These are phyloP conservation scores for Chaetoceros tenuissimus DNA, from an alignment of 108 stramenopile species.

Conservation along the genomic window DNA sequence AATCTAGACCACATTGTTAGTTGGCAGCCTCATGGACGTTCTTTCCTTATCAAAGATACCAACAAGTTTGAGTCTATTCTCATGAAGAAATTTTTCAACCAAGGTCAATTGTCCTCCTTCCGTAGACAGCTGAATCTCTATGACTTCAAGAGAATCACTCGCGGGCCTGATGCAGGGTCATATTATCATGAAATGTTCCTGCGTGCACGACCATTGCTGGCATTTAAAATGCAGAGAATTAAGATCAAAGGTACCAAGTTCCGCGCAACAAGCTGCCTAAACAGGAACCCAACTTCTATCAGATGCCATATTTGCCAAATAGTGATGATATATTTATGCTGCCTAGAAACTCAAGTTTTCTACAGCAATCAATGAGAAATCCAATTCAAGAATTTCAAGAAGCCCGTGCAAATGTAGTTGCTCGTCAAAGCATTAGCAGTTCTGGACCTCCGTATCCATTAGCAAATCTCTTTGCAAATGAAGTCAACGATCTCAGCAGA, in stretches of 20 bases:
- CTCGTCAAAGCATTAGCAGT: too few relatives aligned
- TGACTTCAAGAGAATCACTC: constrained; percentile 40
- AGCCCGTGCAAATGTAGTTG: too few relatives aligned
- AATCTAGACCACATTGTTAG: constrained; percentile 49
- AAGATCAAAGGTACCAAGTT: constrained; percentile 74
- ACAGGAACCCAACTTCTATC: constrained; percentile 64
- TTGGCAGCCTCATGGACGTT: constrained; percentile 54
- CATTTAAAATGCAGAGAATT: constrained; percentile 36
- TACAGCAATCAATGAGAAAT: too few relatives aligned
- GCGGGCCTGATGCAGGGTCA: constrained; percentile 38
- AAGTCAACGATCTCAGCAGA: too few relatives aligned
- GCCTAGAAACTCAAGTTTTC: too few relatives aligned
- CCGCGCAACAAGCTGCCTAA: constrained; percentile 47
- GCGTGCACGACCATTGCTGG: constrained; percentile 34
- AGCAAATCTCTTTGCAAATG: too few relatives aligned
- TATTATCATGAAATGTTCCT: constrained; percentile 49
- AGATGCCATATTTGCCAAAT: too few relatives aligned
- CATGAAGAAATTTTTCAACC: constrained; percentile 81
- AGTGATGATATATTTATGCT: too few relatives aligned
- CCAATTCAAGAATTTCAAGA: too few relatives aligned
- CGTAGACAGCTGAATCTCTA: constrained; percentile 52
- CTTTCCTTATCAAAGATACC: constrained; percentile 49
- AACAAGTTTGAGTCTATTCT: constrained; percentile 46
- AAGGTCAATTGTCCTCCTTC: constrained; percentile 56
- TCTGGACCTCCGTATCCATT: too few relatives aligned